These are phyloP conservation scores for Hypoxylon trugodes DNA, from an alignment of 495 filamentous ascomycete genomes.

Conservation along the genomic window DNA sequence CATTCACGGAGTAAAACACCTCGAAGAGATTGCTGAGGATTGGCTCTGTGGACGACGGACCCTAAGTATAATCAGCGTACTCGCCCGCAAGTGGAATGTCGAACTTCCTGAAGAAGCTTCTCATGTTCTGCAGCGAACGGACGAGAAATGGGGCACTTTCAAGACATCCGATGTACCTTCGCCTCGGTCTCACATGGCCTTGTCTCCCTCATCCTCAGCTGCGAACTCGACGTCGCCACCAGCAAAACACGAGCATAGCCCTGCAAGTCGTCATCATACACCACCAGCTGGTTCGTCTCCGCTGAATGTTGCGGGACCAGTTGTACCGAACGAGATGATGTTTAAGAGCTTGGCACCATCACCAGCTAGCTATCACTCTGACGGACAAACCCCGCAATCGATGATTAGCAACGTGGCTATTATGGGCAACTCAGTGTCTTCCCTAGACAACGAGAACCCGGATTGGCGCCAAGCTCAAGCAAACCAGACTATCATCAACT, in stretches of 20 bases:
- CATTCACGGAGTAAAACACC: slow-evolving; percentile 85
- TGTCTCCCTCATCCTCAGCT: slow-evolving; percentile 36
- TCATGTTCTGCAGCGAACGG: slow-evolving; percentile 71
- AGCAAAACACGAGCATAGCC: slow-evolving; percentile 38
- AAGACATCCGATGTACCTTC: slow-evolving; percentile 65
- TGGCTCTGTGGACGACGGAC: slow-evolving; percentile 92
- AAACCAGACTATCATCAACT: slow-evolving; percentile 18
- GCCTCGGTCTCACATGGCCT: slow-evolving; percentile 47
- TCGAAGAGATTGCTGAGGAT: slow-evolving; percentile 95
- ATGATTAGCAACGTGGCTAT: slow-evolving; percentile 28
- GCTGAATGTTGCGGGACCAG: slow-evolving; percentile 14
- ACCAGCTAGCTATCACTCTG: slow-evolving; percentile 29
- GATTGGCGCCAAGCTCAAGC: slow-evolving; percentile 23
- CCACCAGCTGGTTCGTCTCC: slow-evolving; percentile 40
- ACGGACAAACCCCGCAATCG: slow-evolving; percentile 18
- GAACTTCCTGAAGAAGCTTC: slow-evolving; percentile 85
- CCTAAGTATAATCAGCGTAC: slow-evolving; percentile 81
- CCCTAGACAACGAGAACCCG: slow-evolving; percentile 6
- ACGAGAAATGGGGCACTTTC: slow-evolving; percentile 63
- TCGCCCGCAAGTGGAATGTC: slow-evolving; percentile 89
- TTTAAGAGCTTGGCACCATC: slow-evolving; percentile 28
- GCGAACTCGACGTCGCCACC: slow-evolving; percentile 30
- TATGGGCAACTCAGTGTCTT: slow-evolving; percentile 31
- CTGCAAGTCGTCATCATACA: slow-evolving; percentile 38
- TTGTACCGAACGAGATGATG: slow-evolving; percentile 41